Evolutionary conservation across 2,329 filamentous ascomycete genomes (phyloP), one percentile per base, ranked within the genome.

Genomic region (Aspergillus novofumigatus): DNA sequence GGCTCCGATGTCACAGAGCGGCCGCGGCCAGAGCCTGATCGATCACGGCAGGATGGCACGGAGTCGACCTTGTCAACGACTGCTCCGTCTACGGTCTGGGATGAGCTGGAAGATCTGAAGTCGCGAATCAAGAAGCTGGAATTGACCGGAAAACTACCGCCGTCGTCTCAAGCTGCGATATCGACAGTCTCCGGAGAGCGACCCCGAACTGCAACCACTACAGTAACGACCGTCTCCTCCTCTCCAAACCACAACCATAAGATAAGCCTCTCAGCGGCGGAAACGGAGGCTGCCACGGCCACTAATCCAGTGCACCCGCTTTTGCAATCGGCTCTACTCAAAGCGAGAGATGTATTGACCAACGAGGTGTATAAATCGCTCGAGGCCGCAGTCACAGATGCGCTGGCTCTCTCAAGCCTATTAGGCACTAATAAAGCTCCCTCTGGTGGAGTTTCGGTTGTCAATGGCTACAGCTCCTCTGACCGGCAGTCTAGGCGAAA

Each of bases 31-130:
- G 73, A 71, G 10, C 52, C 59, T n/a, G 73, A 76, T 25, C 72
- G 69, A 52, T 52, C 73, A 29, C 68, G 71, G 53, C 65, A 69
- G 21, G 87, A 92, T 67, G 88, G 87, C 8, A 92, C 91, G 0
- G 91, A 94, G 66, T 97, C 94, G 0, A 93, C 89, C 0, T 82
- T 89, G 35, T 97, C 94, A 0, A 94, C 91, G 0, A 92, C 88
- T 1, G 91, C 91, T 1, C 91, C 92, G 11, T 95, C 92, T 1
- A 97, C 92, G 0, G 91, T 99, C 2, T 99, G 94, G 94, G 94
- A 97, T 70, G 94, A 99, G 74, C 78, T 99, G 28, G 94, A 97
- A 66, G 94, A 97, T 62, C 78, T 99, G 49, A 97, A 97, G 72
- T 94, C 91, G 44, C 86, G 94, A 29, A 96, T 99, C 65, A 87